Conservation (phyloP, 345 rosid genomes). For the Xanthoceras sorbifolium region DNA sequence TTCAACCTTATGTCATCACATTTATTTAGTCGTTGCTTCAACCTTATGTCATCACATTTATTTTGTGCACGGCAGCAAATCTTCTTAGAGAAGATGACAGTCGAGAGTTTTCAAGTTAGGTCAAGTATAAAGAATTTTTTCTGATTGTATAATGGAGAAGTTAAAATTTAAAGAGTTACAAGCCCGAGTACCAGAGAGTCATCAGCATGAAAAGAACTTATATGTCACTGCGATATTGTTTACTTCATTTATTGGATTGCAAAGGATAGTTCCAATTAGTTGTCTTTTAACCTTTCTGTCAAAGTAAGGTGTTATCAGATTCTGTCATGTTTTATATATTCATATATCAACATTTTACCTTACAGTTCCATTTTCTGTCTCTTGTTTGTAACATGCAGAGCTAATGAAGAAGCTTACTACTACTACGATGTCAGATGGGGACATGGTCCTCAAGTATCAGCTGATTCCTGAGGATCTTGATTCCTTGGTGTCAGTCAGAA, state of each 20-base stretch:
- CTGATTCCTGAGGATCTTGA: constrained; percentile 75
- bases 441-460: constrained; percentile 69
- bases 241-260: neutral
- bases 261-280: neutral
- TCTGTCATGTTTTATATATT: neutral
- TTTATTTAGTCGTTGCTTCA: no score
- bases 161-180: neutral
- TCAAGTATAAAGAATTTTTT: no score
- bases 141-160: neutral
- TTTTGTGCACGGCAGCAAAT: no score
- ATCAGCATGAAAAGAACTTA: no score
- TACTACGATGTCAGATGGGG: constrained; percentile 45
- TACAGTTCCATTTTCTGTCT: neutral
- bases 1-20: no score
- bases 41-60: no score
- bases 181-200: neutral
- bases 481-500: constrained; percentile 66
- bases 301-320: neutral
- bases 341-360: neutral
- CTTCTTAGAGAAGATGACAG: no score
- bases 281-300: neutral
- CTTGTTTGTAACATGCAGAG: constrained; percentile 39
- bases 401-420: constrained; percentile 71
- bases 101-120: no score
- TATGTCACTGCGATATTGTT: neutral